Evolutionary conservation across 2,329 filamentous ascomycete genomes (phyloP).

Genomic region (Talaromyces sp.): DNA sequence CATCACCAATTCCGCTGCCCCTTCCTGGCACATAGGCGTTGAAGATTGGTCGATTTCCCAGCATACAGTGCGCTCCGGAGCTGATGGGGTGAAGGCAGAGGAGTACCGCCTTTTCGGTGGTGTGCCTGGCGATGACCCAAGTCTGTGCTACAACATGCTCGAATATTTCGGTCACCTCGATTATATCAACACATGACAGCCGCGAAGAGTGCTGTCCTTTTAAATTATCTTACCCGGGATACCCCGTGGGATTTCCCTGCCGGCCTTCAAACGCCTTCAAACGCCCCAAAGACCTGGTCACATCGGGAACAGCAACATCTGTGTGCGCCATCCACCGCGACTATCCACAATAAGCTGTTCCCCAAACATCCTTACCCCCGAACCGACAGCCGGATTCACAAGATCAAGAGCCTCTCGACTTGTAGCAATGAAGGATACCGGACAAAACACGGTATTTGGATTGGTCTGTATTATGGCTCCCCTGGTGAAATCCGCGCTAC

Average conservation of each 20-base stretch:
- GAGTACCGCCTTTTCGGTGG: conserved; percentile 43
- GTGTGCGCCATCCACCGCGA: background rate
- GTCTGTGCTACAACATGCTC: conserved; percentile 45
- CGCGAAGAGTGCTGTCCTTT: background rate
- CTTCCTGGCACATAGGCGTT: conserved; percentile 39
- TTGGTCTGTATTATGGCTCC: conserved; percentile 34
- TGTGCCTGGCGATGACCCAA: conserved; percentile 39
- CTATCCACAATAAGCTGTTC: background rate
- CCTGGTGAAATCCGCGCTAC: conserved; percentile 11
- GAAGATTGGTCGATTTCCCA: conserved; percentile 37
- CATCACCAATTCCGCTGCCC: conserved; percentile 29
- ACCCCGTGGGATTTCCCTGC: background rate
- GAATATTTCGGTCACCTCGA: conserved; percentile 47
- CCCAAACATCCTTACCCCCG: conserved; percentile 1
- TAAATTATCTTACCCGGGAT: background rate
- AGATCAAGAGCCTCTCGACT: conserved; percentile 28
- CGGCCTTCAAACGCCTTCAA: background rate
- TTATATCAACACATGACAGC: conserved; percentile 33
- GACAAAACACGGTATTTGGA: conserved; percentile 18
- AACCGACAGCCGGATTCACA: conserved; percentile 22
- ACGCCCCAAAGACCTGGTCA: background rate
- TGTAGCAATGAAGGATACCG: conserved; percentile 38
- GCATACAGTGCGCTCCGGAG: conserved; percentile 22
- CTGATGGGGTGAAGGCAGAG: conserved; percentile 31
- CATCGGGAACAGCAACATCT: background rate